Conservation (phyloP, 352 stramenopile genomes). For the Plasmopara muralis region DNA sequence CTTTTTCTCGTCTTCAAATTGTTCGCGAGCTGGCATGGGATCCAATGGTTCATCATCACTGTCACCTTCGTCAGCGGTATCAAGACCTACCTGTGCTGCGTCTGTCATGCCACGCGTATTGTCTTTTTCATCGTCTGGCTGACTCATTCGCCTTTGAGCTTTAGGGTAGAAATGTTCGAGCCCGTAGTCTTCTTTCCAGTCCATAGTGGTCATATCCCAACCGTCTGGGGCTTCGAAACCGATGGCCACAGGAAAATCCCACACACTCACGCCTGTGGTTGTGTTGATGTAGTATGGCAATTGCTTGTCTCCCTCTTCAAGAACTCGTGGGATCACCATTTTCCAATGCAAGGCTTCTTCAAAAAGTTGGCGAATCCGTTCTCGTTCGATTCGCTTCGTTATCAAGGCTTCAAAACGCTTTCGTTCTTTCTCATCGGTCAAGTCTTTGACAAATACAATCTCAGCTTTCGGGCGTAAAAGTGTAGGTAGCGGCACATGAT, state of each 20-base stretch:
- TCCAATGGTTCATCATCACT: conserved; percentile 26
- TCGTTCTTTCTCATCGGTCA: conserved; percentile 17
- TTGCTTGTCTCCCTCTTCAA: conserved; percentile 21
- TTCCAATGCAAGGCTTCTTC: conserved; percentile 46
- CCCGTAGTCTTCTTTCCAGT: conserved; percentile 46
- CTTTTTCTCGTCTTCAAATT: conserved; percentile 36
- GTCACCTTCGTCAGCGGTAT: conserved; percentile 5
- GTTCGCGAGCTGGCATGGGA: conserved; percentile 33
- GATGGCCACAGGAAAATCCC: conserved; percentile 50
- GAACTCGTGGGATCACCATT: conserved; percentile 25
- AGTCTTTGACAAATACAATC: conserved; percentile 20
- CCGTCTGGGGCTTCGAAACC: conserved; percentile 45
- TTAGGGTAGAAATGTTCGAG: conserved; percentile 44
- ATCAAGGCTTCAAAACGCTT: conserved; percentile 35
- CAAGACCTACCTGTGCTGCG: not conserved
- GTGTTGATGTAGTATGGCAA: conserved; percentile 47
- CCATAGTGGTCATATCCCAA: conserved; percentile 48
- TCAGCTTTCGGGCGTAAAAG: conserved; percentile 30
- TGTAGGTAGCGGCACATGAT: conserved; percentile 46
- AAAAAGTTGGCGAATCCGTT: conserved; percentile 36
- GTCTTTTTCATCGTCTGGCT: conserved; percentile 4
- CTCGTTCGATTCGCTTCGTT: conserved; percentile 27
- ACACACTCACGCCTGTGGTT: conserved; percentile 46
- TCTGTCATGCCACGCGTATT: conserved; percentile 3
- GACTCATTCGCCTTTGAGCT: not conserved